Evolutionary conservation across 2,329 filamentous ascomycete genomes (phyloP).

Genomic region (Lojkania enalia): DNA sequence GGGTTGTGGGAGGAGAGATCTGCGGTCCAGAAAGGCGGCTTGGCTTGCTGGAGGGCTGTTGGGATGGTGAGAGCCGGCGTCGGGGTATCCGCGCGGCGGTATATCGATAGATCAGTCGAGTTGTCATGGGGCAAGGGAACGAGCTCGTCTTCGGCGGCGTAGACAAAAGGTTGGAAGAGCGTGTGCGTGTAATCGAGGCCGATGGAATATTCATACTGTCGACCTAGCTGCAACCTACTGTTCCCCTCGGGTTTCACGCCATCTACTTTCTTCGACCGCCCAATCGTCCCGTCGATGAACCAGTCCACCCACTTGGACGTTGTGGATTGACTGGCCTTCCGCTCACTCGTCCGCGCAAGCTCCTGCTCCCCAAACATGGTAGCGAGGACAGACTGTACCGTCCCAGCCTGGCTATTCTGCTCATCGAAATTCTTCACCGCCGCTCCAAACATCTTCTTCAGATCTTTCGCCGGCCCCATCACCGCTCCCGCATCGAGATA

Average conservation of each 20-base stretch:
- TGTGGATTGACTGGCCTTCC: conserved; percentile 33
- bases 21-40: conserved; percentile 37
- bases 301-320: conserved; percentile 41
- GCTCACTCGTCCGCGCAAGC: conserved; percentile 49
- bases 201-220: conserved; percentile 55
- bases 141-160: conserved; percentile 33
- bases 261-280: conserved; percentile 7
- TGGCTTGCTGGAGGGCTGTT: conserved; percentile 31
- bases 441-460: conserved; percentile 52
- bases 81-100: conserved; percentile 34
- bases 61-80: conserved; percentile 46
- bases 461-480: conserved; percentile 56
- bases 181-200: conserved; percentile 57
- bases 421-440: conserved; percentile 45
- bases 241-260: conserved; percentile 17
- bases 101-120: conserved; percentile 41
- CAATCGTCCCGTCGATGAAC: conserved; percentile 22
- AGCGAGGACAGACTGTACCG: conserved; percentile 52
- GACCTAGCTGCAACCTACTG: conserved; percentile 29
- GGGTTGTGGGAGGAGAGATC: conserved; percentile 30
- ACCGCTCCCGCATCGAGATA: conserved; percentile 55
- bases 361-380: conserved; percentile 60
- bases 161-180: conserved; percentile 47
- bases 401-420: conserved; percentile 32
- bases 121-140: conserved; percentile 33